Conservation (phyloP, 208 protist species). For the Trypanosoma melophagium region DNA sequence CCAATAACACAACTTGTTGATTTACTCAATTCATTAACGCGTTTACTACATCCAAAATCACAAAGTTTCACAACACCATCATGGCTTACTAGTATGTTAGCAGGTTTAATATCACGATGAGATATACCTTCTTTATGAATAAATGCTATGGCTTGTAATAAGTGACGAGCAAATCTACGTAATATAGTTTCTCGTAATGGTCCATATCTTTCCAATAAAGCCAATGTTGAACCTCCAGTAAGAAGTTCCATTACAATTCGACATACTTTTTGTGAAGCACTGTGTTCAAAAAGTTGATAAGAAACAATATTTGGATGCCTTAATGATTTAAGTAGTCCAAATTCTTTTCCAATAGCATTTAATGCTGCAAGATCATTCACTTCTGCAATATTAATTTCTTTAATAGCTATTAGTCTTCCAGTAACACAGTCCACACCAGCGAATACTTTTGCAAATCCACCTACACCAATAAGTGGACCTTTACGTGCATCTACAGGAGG, state of each 20-base stretch:
- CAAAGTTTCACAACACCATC: slow-evolving; percentile 87
- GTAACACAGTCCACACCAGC: slow-evolving; percentile 78
- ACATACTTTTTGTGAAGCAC: slow-evolving; percentile 80
- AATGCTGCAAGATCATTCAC: slow-evolving; percentile 72
- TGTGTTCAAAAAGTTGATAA: slow-evolving; percentile 89
- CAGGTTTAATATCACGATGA: slow-evolving; percentile 91
- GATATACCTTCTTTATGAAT: slow-evolving; percentile 89
- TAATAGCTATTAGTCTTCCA: slow-evolving; percentile 86
- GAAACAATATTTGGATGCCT: slow-evolving; percentile 88
- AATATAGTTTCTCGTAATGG: slow-evolving; percentile 79
- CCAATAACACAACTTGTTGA: slow-evolving; percentile 85
- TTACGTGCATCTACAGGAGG: slow-evolving; percentile 72
- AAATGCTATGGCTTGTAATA: slow-evolving; percentile 80
- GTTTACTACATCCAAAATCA: slow-evolving; percentile 91
- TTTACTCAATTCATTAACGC: slow-evolving; percentile 83
- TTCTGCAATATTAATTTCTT: slow-evolving; percentile 83
- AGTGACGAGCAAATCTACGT: slow-evolving; percentile 63
- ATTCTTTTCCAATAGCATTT: slow-evolving; percentile 79
- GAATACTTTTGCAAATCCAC: slow-evolving; percentile 87
- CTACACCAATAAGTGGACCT: slow-evolving; percentile 72
- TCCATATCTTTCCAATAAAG: slow-evolving; percentile 78
- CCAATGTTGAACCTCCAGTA: slow-evolving; percentile 79
- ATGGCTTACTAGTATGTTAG: slow-evolving; percentile 88
- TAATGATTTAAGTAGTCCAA: slow-evolving; percentile 79
- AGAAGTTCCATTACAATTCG: slow-evolving; percentile 90